Percentiles rank a stretch among this genome's conserved stretches.
Evolutionary conservation across 2,329 filamentous ascomycete species (phyloP).

Genomic region (Verticillium klebahnii): DNA sequence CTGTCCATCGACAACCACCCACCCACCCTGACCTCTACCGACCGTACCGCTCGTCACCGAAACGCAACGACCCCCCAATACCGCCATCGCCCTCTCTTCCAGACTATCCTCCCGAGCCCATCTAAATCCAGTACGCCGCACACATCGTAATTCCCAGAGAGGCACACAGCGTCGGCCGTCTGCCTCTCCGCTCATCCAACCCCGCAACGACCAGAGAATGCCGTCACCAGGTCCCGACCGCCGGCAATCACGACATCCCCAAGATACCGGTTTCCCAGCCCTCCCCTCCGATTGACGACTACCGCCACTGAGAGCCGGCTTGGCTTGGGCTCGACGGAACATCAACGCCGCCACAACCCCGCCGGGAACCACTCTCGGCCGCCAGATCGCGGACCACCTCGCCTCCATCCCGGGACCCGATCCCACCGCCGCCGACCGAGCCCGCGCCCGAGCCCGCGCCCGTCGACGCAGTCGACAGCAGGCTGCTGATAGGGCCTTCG

Average conservation of each 20-base stretch:
- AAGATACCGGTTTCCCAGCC: conserved; percentile 24
- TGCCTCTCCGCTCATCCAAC: not conserved
- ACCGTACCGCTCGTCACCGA: not conserved
- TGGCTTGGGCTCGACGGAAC: not conserved
- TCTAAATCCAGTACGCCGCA: not conserved
- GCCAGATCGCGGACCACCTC: not conserved
- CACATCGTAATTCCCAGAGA: not conserved
- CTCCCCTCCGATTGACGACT: conserved; percentile 23
- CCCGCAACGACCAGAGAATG: conserved; percentile 9
- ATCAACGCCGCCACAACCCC: conserved; percentile 13
- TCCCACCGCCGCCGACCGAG: conserved; percentile 2
- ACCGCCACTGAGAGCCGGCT: conserved; percentile 23
- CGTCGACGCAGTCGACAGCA: conserved; percentile 19
- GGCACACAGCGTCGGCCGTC: not conserved
- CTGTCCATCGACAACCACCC: not conserved
- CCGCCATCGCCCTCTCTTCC: not conserved
- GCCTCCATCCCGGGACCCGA: not conserved
- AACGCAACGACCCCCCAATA: not conserved
- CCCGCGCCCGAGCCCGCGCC: conserved; percentile 5
- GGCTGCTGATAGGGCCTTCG: conserved; percentile 11
- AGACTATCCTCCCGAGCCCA: not conserved
- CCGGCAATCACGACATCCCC: conserved; percentile 23
- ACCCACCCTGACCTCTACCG: not conserved
- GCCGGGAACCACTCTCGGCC: conserved; percentile 11
- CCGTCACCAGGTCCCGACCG: conserved; percentile 19